phyloP scores from a whole-genome alignment of 305 asterid species.

The Solanum chacoense region DNA sequence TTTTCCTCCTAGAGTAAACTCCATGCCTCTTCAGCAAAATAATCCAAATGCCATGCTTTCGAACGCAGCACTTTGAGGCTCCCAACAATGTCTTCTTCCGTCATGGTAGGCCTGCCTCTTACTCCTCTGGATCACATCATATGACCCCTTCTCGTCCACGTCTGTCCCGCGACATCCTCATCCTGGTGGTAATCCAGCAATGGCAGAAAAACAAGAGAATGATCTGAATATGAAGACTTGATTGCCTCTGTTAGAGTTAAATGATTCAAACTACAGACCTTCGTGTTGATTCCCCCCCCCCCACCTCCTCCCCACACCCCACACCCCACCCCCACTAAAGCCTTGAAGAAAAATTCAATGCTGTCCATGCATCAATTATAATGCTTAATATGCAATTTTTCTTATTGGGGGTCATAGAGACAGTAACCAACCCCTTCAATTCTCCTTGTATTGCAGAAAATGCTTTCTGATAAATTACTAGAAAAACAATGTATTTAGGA shows the following conservation, averaged over 20 bases:
- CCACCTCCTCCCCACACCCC: no score
- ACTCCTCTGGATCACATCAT: constrained; percentile 43
- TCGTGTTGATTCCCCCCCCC: background rate
- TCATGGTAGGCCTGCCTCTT: constrained; percentile 31
- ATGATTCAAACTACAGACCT: constrained; percentile 15
- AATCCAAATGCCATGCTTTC: constrained; percentile 20
- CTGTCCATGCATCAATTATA: background rate
- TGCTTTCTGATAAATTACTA: background rate
- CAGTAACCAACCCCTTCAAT: background rate
- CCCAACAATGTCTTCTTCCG: constrained; percentile 18
- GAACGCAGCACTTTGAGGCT: constrained; percentile 34
- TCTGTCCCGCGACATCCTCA: constrained; percentile 35
- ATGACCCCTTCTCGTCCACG: constrained; percentile 82
- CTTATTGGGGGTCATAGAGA: background rate
- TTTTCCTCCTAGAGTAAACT: constrained; percentile 41
- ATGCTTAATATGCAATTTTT: background rate
- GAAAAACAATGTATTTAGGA: no score
- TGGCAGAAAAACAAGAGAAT: constrained; percentile 34
- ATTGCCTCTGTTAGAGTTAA: constrained; percentile 85
- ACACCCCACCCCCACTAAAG: background rate
- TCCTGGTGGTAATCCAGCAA: constrained; percentile 29
- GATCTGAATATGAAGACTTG: constrained; percentile 75
- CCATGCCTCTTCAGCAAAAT: constrained; percentile 46
- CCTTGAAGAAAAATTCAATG: background rate
- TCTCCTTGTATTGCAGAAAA: background rate